Evolutionary conservation across 2,329 filamentous ascomycete species (phyloP).

Genomic region (Coniochaeta ligniaria): DNA sequence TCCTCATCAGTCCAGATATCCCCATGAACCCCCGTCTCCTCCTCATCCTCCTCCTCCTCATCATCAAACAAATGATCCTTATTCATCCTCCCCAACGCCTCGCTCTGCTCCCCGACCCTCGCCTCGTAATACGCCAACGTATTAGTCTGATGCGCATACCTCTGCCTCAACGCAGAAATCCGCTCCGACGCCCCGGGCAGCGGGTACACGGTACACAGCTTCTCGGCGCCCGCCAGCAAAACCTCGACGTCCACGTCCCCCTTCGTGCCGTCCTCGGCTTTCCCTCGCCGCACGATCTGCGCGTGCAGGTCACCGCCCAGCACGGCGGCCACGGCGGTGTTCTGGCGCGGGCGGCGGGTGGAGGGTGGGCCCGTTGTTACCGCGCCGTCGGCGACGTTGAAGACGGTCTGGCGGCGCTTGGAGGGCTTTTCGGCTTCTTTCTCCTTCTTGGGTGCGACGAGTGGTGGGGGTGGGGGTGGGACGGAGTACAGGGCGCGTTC

Average conservation of each 20-base stretch:
- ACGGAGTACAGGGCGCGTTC: constrained; percentile 94
- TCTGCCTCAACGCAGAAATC: constrained; percentile 64
- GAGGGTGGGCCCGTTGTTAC: constrained; percentile 50
- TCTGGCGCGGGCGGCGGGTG: constrained; percentile 49
- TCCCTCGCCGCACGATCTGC: constrained; percentile 57
- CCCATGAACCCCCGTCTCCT: constrained; percentile 29
- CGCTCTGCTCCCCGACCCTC: constrained; percentile 70
- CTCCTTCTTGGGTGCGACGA: constrained; percentile 36
- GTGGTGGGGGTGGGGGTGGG: constrained; percentile 56
- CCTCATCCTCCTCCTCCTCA: constrained; percentile 43
- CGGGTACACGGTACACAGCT: constrained; percentile 81
- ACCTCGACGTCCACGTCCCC: constrained; percentile 83
- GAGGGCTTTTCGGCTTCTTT: constrained; percentile 37
- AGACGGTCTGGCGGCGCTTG: constrained; percentile 54
- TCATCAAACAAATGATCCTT: constrained; percentile 50
- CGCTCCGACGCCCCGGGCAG: constrained; percentile 71
- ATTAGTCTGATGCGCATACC: constrained; percentile 62
- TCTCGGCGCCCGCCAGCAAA: constrained; percentile 79
- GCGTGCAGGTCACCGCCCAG: constrained; percentile 82
- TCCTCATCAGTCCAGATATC: constrained; percentile 60
- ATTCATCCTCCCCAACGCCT: constrained; percentile 68
- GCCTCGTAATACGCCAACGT: constrained; percentile 77
- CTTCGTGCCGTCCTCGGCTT: constrained; percentile 43
- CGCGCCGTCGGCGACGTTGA: constrained; percentile 57
- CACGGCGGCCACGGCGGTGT: constrained; percentile 84